Evolutionary conservation across 805 yeast genomes (phyloP), one percentile per base, ranked within the genome.

Genomic region (Scheffersomyces amazonensis): DNA sequence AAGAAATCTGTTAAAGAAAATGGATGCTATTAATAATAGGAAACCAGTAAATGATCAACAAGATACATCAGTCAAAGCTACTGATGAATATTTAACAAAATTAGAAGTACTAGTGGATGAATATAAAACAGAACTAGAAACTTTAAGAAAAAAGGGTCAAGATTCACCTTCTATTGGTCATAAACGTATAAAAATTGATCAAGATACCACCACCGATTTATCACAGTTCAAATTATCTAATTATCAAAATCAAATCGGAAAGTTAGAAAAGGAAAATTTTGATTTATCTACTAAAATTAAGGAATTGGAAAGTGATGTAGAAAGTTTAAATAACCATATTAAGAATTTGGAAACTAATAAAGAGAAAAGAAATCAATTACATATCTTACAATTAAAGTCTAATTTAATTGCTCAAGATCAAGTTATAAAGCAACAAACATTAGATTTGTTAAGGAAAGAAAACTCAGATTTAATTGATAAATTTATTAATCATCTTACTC

Each of bases 321-420:
- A 53, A 3, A 43, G 58, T 1, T 50, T 76, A 29, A 58, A 66
- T 9, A 58, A 61, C 13, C 73, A 73, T 35, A 35, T 64, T 25
- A 50, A 62, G 2, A 44, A 64, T 20, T 36, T 50, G 4, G 44
- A 50, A 15, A 32, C 41, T n/a, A 39, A 62, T 3, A 45, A 54
- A 15, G 8, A 37, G 7, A 55, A 56, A 32, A 47, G 45, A 22
- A 43, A 51, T 8, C 45, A 56, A 20, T 42, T 71, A 1, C 71
- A 80, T 36, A 69, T 87, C 2, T 56, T 87, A 11, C 84, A 84
- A 54, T 58, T 85, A 40, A 70, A 81, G 32, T 71, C 76, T 22
- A 86, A 83, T 53, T 95, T 95, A 2, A 71, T 81, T 11, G 39
- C 71, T 2, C 67, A 66, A 12, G 83, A 82, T 46, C 90, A 86